A percentile compares a stretch with the other conserved stretches of the same genome.
These are phyloP conservation scores for Vanrija sp. DNA, from an alignment of 1,284 basidiomycete genomes.

Conservation along the genomic window DNA sequence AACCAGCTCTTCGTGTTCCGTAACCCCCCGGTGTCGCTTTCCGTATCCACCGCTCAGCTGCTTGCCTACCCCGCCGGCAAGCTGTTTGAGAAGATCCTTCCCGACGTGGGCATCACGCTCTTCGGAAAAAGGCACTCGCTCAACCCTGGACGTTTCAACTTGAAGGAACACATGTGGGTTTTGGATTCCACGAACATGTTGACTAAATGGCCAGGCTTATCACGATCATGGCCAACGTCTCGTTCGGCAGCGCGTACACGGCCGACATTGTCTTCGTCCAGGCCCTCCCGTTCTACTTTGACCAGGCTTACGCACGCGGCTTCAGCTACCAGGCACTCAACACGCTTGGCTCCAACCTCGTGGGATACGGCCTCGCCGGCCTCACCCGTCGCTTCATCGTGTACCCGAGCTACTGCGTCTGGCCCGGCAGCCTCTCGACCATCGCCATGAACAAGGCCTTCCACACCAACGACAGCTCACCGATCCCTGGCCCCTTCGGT, in stretches of 20 bases:
- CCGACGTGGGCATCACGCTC: slow-evolving; percentile 26
- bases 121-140: slow-evolving; percentile 2
- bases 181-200: too few species aligned
- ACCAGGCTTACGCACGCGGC: slow-evolving; percentile 38
- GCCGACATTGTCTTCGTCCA: slow-evolving; percentile 57
- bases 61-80: slow-evolving; percentile 24
- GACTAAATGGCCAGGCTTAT: too few species aligned
- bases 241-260: slow-evolving; percentile 53
- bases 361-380: slow-evolving; percentile 51
- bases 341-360: slow-evolving; percentile 58
- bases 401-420: slow-evolving; percentile 53
- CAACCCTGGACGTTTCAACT: slow-evolving; percentile 54
- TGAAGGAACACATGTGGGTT: slow-evolving; percentile 43
- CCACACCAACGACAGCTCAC: slow-evolving; percentile 13
- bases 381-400: slow-evolving; percentile 32
- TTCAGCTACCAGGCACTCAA: slow-evolving; percentile 36
- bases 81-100: slow-evolving; percentile 21
- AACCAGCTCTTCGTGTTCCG: slow-evolving; percentile 59
- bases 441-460: slow-evolving; percentile 39
- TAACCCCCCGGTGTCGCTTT: too few species aligned
- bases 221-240: slow-evolving; percentile 31
- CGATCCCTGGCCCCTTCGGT: slow-evolving; percentile 31
- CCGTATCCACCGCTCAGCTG: too few species aligned
- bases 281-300: slow-evolving; percentile 21
- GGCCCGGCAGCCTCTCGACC: slow-evolving; percentile 40